Conservation (phyloP, 2,329 filamentous ascomycete genomes). For the Sclerotinia minor region DNA sequence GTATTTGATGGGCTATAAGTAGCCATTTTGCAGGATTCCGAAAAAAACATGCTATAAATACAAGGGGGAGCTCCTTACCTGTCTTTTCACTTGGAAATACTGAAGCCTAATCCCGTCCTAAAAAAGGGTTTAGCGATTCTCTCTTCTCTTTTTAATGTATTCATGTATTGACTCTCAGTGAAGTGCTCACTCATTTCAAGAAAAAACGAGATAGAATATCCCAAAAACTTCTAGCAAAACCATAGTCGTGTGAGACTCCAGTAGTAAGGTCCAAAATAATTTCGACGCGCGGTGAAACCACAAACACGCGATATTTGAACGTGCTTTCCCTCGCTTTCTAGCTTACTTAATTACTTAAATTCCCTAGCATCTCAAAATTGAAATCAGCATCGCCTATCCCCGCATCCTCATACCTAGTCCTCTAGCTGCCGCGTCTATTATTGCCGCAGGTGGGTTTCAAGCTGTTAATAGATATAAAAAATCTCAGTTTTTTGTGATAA, state of each 20-base stretch:
- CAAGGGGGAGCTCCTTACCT: not conserved
- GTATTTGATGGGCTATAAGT: not conserved
- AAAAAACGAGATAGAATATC: not conserved
- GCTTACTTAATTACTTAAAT: not conserved
- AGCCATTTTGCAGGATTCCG: too few species aligned
- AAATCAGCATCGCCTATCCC: not conserved
- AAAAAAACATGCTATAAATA: not conserved
- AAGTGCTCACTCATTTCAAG: too few species aligned
- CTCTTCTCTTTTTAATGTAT: too few species aligned
- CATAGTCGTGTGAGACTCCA: not conserved
- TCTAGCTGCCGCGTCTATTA: not conserved
- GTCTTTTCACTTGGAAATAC: not conserved
- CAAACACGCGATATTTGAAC: fast-evolving
- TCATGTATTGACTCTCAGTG: too few species aligned
- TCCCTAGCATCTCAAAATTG: not conserved
- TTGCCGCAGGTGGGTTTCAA: not conserved
- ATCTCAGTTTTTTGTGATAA: not conserved
- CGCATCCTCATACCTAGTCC: not conserved
- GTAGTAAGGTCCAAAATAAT: not conserved
- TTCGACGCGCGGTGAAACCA: fast-evolving
- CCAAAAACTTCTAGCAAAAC: not conserved
- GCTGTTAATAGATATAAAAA: not conserved
- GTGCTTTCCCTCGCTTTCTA: not conserved
- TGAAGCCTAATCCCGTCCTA: not conserved
- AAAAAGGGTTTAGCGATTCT: too few species aligned